Conservation (phyloP, 78 protist genomes). For the Speleostelium caveatum region DNA sequence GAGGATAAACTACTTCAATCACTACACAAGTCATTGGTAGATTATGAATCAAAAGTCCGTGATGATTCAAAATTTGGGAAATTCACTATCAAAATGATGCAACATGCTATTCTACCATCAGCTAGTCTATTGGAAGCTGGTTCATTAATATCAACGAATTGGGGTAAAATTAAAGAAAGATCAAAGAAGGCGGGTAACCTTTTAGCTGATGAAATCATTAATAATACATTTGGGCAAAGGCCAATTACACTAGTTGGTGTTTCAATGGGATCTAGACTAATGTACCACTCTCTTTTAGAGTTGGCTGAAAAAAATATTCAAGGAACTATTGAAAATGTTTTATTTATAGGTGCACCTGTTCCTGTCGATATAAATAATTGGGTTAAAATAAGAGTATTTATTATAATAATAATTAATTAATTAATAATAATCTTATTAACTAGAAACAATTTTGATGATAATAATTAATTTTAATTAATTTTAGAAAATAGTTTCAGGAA, state of each 20-base stretch:
- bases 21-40: constrained; percentile 13
- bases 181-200: constrained; percentile 39
- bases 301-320: constrained; percentile 30
- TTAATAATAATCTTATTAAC: background rate
- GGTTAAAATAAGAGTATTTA: constrained; percentile 50
- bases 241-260: constrained; percentile 83
- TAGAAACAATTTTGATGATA: background rate
- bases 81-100: constrained; percentile 44
- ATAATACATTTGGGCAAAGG: constrained; percentile 70
- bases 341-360: constrained; percentile 77
- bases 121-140: constrained; percentile 26
- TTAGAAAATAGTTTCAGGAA: constrained; percentile 59
- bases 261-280: constrained; percentile 83
- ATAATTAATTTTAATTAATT: too few species aligned
- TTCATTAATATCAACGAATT: constrained; percentile 18
- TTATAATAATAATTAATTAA: background rate
- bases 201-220: constrained; percentile 56
- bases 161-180: constrained; percentile 57
- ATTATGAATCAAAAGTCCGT: constrained; percentile 25
- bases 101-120: constrained; percentile 40
- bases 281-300: constrained; percentile 79
- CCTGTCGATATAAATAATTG: constrained; percentile 8
- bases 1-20: background rate
- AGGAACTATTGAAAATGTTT: constrained; percentile 76
- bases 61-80: constrained; percentile 7